Evolutionary conservation across 192 early-diverging fungal genomes (phyloP), one percentile per base, ranked within the genome.

Genomic region (Podila epicladia): DNA sequence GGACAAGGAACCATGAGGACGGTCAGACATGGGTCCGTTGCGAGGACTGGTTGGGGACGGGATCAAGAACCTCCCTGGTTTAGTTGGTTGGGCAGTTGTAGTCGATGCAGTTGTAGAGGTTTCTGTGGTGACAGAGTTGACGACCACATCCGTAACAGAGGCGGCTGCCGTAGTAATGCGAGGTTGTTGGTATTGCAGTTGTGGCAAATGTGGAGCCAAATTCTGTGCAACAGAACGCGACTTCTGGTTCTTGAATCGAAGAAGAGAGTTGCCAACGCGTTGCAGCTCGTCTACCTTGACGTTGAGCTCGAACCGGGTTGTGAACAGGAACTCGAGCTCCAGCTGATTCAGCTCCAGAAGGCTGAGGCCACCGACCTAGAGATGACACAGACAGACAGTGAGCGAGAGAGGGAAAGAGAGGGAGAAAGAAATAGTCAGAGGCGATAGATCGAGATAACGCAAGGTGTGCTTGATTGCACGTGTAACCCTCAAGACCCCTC

Each of bases 311-410:
- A 94, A 94, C 59, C 88, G 86, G 55, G 86, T 84, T 8, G 92
- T 78, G 60, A 94, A 93, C 60, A 94, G 70, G 49, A 94, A 87
- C 82, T 94, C 92, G 66, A 94, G 66, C 64, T 94, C 93, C 22
- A 94, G 83, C 69, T 91, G 89, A 75, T 94, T 94, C 69, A 94
- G 73, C 83, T 94, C 93, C 0, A 59, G 79, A 29, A 92, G 72
- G 5, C 91, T 86, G 24, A 94, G 75, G 5, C 93, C 93, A 32
- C 93, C 93, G 28, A 94, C 92, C 88, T 91, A 85, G 29, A 29
- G 29, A 29, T 29, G 29, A 29, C 1, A 29, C 1, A 29, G 29
- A 29, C 1, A 29, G 29, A 29, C 1, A 29, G 29, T 3, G 29
- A 29, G 29, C 29, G 29, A 29, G 29, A 1, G 29, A 29, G 29